Percentiles rank a stretch among this genome's conserved stretches.
Evolutionary conservation across 176 grass and related monocot genomes (phyloP).

Genomic region (Phoenix dactylifera): DNA sequence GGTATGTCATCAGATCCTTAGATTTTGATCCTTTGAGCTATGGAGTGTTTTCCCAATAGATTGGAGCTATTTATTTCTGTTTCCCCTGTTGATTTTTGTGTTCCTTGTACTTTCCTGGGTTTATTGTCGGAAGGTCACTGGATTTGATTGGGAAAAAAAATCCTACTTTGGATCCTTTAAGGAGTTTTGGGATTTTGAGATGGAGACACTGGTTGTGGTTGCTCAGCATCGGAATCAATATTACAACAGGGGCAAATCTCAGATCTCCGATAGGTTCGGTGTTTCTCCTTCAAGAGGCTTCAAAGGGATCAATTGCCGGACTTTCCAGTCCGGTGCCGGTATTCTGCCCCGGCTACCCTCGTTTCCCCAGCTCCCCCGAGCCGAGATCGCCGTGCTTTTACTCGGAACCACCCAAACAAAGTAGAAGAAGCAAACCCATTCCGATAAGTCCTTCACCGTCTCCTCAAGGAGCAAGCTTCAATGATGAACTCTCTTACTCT

Average conservation of each 20-base stretch:
- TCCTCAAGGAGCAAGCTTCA: conserved; percentile 23
- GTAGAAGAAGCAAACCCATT: conserved; percentile 58
- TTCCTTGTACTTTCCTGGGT: conserved; percentile 22
- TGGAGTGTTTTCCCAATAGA: too few relatives aligned
- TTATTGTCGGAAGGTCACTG: neutral
- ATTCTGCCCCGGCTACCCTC: conserved; percentile 26
- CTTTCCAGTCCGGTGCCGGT: conserved; percentile 42
- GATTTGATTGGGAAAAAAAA: conserved; percentile 5
- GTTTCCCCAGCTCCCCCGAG: conserved; percentile 11
- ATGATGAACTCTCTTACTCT: conserved; percentile 30
- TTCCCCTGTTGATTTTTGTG: neutral
- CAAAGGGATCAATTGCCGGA: conserved; percentile 50
- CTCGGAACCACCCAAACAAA: conserved; percentile 20
- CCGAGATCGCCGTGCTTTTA: conserved; percentile 33
- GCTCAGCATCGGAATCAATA: conserved; percentile 55
- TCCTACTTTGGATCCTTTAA: neutral
- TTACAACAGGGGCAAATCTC: conserved; percentile 30
- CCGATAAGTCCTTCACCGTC: conserved; percentile 37
- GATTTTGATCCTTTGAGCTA: neutral
- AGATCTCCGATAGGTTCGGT: conserved; percentile 23
- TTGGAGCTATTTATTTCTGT: too few relatives aligned
- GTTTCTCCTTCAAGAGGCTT: conserved; percentile 29
- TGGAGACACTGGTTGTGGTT: conserved; percentile 61
- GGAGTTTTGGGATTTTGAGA: conserved; percentile 1
- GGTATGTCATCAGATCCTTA: neutral